These are phyloP conservation scores for Hibiscus tridactylites DNA, from an alignment of 345 rosid genomes.

Conservation along the genomic window DNA sequence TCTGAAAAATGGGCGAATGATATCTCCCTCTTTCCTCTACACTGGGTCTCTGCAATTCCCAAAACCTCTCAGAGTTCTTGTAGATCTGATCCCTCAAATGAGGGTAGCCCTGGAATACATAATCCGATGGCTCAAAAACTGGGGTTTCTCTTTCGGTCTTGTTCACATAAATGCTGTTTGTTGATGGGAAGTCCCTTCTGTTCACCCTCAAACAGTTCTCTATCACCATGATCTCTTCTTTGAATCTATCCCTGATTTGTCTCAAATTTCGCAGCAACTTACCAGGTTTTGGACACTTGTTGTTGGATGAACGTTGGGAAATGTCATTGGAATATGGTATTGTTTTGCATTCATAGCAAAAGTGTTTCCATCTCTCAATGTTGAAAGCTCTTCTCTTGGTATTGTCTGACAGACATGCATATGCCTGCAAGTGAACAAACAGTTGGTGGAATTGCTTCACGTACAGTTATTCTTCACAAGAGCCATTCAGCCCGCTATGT, in stretches of 20 bases:
- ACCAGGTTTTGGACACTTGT: conserved; percentile 18
- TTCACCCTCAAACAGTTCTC: conserved; percentile 54
- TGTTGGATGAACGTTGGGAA: too few species aligned
- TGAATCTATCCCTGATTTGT: conserved; percentile 53
- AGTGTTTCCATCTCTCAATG: conserved; percentile 38
- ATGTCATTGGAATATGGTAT: conserved; percentile 20
- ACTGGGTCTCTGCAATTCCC: conserved; percentile 17
- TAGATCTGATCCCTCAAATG: conserved; percentile 41
- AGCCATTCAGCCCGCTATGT: too few species aligned
- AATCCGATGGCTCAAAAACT: conserved; percentile 57
- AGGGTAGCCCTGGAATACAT: conserved; percentile 60
- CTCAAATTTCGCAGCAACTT: conserved; percentile 23
- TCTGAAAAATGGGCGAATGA: conserved; percentile 41
- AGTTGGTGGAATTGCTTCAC: neutral
- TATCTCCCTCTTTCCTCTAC: conserved; percentile 10
- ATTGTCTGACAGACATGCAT: conserved; percentile 53
- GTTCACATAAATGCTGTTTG: conserved; percentile 9
- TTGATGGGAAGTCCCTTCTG: conserved; percentile 21
- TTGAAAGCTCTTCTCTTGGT: conserved; percentile 56
- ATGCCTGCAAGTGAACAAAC: conserved; percentile 48
- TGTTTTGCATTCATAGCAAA: conserved; percentile 51
- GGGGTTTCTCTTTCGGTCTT: conserved; percentile 44
- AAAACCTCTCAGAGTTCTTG: conserved; percentile 19
- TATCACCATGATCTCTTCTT: conserved; percentile 15
- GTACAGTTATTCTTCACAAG: too few species aligned